phyloP scores from a whole-genome alignment of 768 basidiomycete species.

The Tylopilus felleus region DNA sequence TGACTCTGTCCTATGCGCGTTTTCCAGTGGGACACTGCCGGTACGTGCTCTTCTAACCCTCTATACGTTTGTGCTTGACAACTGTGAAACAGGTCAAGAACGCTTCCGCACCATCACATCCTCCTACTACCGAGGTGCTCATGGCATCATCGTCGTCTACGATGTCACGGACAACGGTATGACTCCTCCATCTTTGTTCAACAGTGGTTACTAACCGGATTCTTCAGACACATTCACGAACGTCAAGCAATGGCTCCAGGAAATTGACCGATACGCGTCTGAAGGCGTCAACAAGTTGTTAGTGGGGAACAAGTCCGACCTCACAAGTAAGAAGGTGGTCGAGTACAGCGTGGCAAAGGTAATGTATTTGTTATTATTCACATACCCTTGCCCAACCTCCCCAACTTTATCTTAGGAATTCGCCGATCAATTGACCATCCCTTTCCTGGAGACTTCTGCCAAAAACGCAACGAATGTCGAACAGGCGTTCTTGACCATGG shows the following conservation, averaged over 20 bases:
- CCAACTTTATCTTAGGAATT: constrained; percentile 63
- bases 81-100: constrained; percentile 70
- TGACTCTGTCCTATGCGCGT: constrained; percentile 17
- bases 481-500: constrained; percentile 98
- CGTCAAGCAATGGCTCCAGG: constrained; percentile 93
- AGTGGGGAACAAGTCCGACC: constrained; percentile 98
- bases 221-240: constrained; percentile 84
- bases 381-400: neutral
- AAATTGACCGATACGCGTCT: constrained; percentile 94
- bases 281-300: constrained; percentile 98
- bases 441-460: constrained; percentile 98
- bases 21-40: constrained; percentile 91
- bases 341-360: constrained; percentile 88
- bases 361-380: constrained; percentile 1
- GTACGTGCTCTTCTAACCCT: constrained; percentile 36
- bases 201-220: constrained; percentile 6
- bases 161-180: constrained; percentile 92
- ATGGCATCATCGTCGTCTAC: constrained; percentile 99
- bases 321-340: constrained; percentile 94
- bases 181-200: constrained; percentile 6
- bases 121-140: constrained; percentile 98
- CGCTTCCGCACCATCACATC: constrained; percentile 98
- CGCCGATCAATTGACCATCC: constrained; percentile 88
- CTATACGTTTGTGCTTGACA: constrained; percentile 3
- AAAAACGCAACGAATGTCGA: constrained; percentile 99